Evolutionary conservation across 2,329 filamentous ascomycete species (phyloP), one percentile per base, ranked within the genome.

Genomic region (Clonostachys chloroleuca): DNA sequence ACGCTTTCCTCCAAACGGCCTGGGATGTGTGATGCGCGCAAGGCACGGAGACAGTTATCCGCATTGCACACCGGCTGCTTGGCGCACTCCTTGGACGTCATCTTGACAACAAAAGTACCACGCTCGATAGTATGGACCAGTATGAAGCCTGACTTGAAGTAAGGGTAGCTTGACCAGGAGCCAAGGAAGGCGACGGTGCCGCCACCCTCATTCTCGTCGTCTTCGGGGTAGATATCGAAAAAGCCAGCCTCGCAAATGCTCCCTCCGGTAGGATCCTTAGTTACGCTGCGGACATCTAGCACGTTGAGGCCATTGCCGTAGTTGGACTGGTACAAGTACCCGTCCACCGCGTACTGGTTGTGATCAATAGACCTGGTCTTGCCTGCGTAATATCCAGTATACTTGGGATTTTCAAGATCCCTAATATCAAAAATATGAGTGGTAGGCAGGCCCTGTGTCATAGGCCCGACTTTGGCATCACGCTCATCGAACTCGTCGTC

Each of bases 401-500:
- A 61, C 42, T 62, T 64, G 5, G 72, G 72, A 1, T 56, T 54
- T 30, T 68, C 65, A 17, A 75, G 65, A 12, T 59, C 59, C 16
- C 59, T 56, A 51, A 76, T 73, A 56, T 75, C 69, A 62, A 70
- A 74, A 56, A 77, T 73, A 56, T 75, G 76, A 1, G 72, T 72
- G 36, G 71, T 69, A 4, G 74, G 69, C 52, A 63, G 70, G 1
- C 69, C 66, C 30, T 72, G 62, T 13, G 60, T 54, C 9, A 50
- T 39, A n/a, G 48, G 47, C 8, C 48, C 48, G 13, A 46, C 45
- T 2, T 42, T 17, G 36, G 48, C 48, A 20, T 47, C 48, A 20
- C 45, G 45, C 57, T 78, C 75, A 53, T 78, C 74, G 47, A 71
- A 67, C 54, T 78, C 74, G 52, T 77, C 74, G 53, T 77, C 74